A percentile compares a stretch with the other conserved stretches of the same genome.
Evolutionary conservation across 371 early-diverging fungal species (phyloP).

Genomic region (Amoeboaphelidium protococcarum): DNA sequence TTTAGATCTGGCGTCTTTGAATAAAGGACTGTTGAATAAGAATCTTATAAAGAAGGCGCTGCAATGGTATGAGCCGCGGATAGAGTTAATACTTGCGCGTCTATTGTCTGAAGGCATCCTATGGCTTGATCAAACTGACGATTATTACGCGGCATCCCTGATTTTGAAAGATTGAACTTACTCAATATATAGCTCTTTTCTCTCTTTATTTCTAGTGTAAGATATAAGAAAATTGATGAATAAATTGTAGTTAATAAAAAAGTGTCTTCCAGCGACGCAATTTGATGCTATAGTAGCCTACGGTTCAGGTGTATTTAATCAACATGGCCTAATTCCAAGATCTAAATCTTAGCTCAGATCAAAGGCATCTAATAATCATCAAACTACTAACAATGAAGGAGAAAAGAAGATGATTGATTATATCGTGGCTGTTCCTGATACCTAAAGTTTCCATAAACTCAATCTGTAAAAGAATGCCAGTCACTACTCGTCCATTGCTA

Average conservation of each 20-base stretch:
- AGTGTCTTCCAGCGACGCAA: too few relatives aligned
- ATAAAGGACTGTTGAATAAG: not conserved
- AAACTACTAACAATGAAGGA: conserved; percentile 5
- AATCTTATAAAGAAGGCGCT: not conserved
- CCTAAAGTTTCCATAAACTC: conserved; percentile 83
- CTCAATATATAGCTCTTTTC: too few relatives aligned
- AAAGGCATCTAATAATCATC: not conserved
- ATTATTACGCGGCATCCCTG: too few relatives aligned
- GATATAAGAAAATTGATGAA: too few relatives aligned
- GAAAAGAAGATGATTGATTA: conserved; percentile 66
- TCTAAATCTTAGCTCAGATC: not conserved
- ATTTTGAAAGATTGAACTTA: too few relatives aligned
- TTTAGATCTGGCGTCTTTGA: conserved; percentile 33
- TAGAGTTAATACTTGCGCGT: too few relatives aligned
- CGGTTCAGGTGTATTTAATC: conserved; percentile 76
- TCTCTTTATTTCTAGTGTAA: too few relatives aligned
- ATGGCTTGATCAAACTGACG: too few relatives aligned
- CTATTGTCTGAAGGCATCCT: too few relatives aligned
- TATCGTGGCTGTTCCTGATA: conserved; percentile 83
- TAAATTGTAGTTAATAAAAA: too few relatives aligned
- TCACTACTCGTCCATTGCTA: conserved; percentile 57
- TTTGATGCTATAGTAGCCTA: too few relatives aligned
- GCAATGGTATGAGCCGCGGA: not conserved
- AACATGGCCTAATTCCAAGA: conserved; percentile 23
- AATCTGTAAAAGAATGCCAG: conserved; percentile 63